Conservation (phyloP, 2,329 filamentous ascomycete species). For the Cercospora canescens region DNA sequence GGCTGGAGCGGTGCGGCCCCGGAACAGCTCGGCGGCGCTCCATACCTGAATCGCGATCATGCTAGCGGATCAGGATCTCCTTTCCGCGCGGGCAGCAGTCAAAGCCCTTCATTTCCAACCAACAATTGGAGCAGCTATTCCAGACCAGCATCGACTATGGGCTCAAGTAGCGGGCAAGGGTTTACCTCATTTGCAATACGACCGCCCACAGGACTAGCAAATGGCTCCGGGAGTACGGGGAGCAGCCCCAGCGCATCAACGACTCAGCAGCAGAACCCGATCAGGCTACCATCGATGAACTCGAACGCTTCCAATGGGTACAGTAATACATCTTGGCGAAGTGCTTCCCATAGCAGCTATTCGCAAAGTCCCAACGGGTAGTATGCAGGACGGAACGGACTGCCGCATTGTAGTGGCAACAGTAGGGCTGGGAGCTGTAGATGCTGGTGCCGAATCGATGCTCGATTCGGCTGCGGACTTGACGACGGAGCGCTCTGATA, state of each 20-base stretch:
- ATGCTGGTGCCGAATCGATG: background rate
- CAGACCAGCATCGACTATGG: constrained; percentile 11
- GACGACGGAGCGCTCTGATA: background rate
- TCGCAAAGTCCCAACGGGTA: constrained; percentile 17
- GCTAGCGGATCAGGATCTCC: constrained; percentile 11
- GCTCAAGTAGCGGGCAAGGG: background rate
- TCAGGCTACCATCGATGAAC: constrained; percentile 16
- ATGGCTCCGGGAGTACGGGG: background rate
- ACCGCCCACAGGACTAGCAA: constrained; percentile 10
- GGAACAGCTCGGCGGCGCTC: constrained; percentile 2
- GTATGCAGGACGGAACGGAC: background rate
- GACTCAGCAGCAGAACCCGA: constrained; percentile 6
- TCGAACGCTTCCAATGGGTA: constrained; percentile 11
- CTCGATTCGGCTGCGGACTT: background rate
- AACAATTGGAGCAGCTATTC: constrained; percentile 12
- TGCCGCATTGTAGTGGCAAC: background rate
- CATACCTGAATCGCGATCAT: constrained; percentile 8
- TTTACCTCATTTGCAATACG: constrained; percentile 14
- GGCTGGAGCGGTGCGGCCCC: constrained; percentile 16
- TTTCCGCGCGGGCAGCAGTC: constrained; percentile 11
- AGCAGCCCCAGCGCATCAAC: background rate
- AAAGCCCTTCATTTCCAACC: constrained; percentile 14
- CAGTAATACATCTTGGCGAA: constrained; percentile 11
- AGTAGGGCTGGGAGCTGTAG: background rate
- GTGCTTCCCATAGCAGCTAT: constrained; percentile 14